Evolutionary conservation across 202 grass and related monocot species (phyloP), one percentile per base, ranked within the genome.

Genomic region (Zoysia matrella): DNA sequence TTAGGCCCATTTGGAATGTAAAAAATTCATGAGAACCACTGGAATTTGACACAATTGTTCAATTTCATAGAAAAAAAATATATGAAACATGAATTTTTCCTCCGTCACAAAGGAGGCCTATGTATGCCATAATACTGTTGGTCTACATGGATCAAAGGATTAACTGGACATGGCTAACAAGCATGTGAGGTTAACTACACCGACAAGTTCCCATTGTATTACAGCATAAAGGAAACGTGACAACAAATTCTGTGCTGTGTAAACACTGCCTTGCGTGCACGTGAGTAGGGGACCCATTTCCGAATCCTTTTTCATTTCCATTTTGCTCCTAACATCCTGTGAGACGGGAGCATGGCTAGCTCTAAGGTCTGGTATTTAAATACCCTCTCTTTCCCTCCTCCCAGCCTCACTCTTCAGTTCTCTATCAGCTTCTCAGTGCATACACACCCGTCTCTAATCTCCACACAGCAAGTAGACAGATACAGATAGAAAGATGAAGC

Each of bases 281-380:
- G 84, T 80, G 88, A 90, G 36, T 45, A 39, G 45, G 70, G 88
- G 78, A 12, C 73, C 77, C 52, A 70, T 84, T 40, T 54, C 69
- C 52, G 63, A 73, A 65, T 69, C 63, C 81, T 73, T 78, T 82
- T 18, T 4, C 67, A 81, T 81, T 85, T 93, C 60, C 60, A 63
- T 80, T 77, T 86, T 64, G 67, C 66, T 80, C 69, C 66, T 66
- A 77, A 77, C 79, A 83, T 66, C 56, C 69, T 51, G 71, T 46
- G 73, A 87, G 75, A 61, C 67, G 65, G 60, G 75, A 85, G 50
- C 77, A 60, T 78, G 65, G 71, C 67, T 67, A 30, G 16, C 78
- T 52, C 74, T 71, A 14, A 42, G 45, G 82, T 47, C 68, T 77
- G 75, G 74, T 97, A 97, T 89, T 91, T 97, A 97, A 91, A 86